Base-by-base conservation (phyloP, 441 rosid species). In the Theobroma grandiflorum region DNA sequence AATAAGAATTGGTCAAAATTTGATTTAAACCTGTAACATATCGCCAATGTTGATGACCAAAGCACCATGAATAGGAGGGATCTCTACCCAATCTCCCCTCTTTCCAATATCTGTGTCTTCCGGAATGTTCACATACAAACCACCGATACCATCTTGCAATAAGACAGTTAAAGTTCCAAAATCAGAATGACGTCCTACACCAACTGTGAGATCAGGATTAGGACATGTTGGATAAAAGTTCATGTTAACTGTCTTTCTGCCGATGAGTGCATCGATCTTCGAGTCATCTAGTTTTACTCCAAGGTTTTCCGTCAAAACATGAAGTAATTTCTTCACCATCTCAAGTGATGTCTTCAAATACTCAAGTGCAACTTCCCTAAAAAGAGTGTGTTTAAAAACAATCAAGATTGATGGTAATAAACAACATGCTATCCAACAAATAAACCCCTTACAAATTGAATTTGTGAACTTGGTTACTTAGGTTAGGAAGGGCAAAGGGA, bases 11-110 rank as follows among this genome's bases (percentile, higher is more conserved):
- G 9, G 9, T 43, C 8, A 43, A 43, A 45, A 45, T 7, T 7
- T 45, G 49, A 45, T 0, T 45, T 49, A 16, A n/a, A 87, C 91
- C 89, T 89, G 88, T 68, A 92, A 45, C 9, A 89, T 78, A 59
- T 90, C 96, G n/a, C 96, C 94, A 59, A 92, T 63, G 10, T 92
- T 92, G 77, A 92, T 86, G 77, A 92, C 89, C 26, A 92, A 75
- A 0, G 72, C 72, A 67, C 52, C 52, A 0, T 5, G 47, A 38
- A 8, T 16, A 3, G 70, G 70, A 16, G 70, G 49, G 14, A 65
- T 87, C 78, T 90, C 90, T 6, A 86, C 59, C 94, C 93, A 92
- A 5, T 87, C 86, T 43, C 85, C 91, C 8, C 78, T 52, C 55
- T 65, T 65, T 16, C n/a, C 70, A 10, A 65, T 2, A 20, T 65